Evolutionary conservation across 176 grass and related monocot genomes (phyloP).

Genomic region (Poa annua): DNA sequence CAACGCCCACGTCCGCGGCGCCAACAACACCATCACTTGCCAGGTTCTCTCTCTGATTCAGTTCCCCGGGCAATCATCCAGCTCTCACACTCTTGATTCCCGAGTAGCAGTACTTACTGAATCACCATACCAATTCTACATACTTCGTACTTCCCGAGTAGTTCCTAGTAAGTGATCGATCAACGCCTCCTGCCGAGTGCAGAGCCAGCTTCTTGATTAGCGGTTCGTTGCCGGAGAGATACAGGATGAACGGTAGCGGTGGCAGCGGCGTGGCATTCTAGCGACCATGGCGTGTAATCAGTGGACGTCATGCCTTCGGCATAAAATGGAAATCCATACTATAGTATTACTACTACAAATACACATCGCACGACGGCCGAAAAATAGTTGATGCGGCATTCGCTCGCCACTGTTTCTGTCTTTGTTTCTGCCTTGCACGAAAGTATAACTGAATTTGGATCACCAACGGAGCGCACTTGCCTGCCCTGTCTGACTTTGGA

Average conservation of each 20-base stretch:
- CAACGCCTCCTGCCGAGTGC: not conserved
- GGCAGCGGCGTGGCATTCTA: constrained; percentile 19
- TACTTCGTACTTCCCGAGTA: not conserved
- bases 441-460: not conserved
- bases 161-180: not conserved
- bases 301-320: not conserved
- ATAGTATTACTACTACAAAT: too few relatives aligned
- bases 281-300: not conserved
- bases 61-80: not conserved
- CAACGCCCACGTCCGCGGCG: constrained; percentile 56
- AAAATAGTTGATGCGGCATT: not conserved
- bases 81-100: not conserved
- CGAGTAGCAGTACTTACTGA: not conserved
- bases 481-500: not conserved
- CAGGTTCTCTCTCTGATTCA: constrained; percentile 43
- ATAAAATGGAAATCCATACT: not conserved
- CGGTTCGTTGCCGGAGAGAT: not conserved
- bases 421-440: constrained; percentile 16
- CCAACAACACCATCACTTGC: constrained; percentile 72
- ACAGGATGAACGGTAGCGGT: not conserved
- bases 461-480: not conserved
- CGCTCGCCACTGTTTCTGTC: not conserved
- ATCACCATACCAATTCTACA: not conserved
- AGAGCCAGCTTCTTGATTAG: not conserved
- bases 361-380: not conserved